These are phyloP conservation scores for Pittosporum tobira DNA, from an alignment of 129 eudicot genomes.

Conservation along the genomic window DNA sequence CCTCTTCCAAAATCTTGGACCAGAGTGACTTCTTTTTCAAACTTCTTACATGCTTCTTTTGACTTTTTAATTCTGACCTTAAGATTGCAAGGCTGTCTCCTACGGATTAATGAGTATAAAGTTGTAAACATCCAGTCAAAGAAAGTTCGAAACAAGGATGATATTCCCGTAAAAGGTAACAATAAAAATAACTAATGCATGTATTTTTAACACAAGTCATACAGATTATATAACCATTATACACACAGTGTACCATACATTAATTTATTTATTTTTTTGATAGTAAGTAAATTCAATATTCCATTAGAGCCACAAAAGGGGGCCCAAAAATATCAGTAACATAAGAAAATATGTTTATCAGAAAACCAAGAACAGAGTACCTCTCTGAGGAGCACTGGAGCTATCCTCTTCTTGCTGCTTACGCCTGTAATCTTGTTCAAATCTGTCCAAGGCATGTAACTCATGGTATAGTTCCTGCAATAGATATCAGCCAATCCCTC, in stretches of 20 bases:
- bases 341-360: too few relatives aligned
- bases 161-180: not conserved
- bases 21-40: slow-evolving; percentile 89
- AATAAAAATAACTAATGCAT: too few relatives aligned
- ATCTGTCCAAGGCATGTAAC: slow-evolving; percentile 88
- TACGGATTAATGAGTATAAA: slow-evolving; percentile 19
- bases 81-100: slow-evolving; percentile 81
- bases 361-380: slow-evolving; percentile 22
- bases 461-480: slow-evolving; percentile 97
- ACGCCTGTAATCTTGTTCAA: slow-evolving; percentile 82
- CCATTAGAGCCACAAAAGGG: too few relatives aligned
- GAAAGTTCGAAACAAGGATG: not conserved
- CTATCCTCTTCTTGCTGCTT: slow-evolving; percentile 83
- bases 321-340: too few relatives aligned
- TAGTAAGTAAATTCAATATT: too few relatives aligned
- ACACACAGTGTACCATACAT: not conserved
- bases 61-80: slow-evolving; percentile 85
- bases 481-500: not conserved
- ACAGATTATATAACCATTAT: not conserved
- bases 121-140: not conserved
- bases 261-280: too few relatives aligned
- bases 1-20: slow-evolving; percentile 95
- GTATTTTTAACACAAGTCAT: not conserved
- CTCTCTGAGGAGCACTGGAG: slow-evolving; percentile 69
- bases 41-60: slow-evolving; percentile 78